Evolutionary conservation across 208 protist genomes (phyloP), one percentile per base, ranked within the genome.

Genomic region (Crithidia mellificae): DNA sequence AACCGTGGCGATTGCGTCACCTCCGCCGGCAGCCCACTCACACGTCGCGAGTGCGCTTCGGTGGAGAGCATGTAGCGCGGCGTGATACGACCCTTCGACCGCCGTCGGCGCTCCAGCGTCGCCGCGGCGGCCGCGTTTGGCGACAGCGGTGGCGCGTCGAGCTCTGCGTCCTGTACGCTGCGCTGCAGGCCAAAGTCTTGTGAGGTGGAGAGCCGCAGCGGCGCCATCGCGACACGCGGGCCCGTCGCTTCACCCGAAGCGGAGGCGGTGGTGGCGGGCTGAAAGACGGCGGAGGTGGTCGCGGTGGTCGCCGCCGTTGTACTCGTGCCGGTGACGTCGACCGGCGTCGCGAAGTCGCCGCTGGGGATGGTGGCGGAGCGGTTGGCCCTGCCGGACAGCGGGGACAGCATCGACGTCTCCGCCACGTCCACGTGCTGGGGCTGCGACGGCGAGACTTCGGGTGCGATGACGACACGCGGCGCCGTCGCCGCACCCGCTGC

Each of bases 1-100:
- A 63, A 2, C 14, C 27, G 49, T 15, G 63, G 39, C 25, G 62
- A 65, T 19, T n/a, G 46, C 27, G 47, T 50, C 36, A 30, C 24
- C 6, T 59, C 51, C 19, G 14, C n/a, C 14, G 36, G 30, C 14
- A 34, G 4, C 41, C 22, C 32, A 44, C 51, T 75, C 6, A 54
- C 47, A 34, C 80, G 70, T 9, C 55, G 72, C 12, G 52, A 34
- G 30, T 78, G 56, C 29, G 80, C 64, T 65, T 72, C 59, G 6
- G 80, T 85, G 2, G 72, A n/a, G 38, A 72, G 68, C 80, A 85
- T 85, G 54, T 74, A 85, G 20, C 76, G 70, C 17, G 72, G 80
- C 20, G 59, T 77, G 14, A 53, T 47, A 5, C 63, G 59, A 2
- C 22, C 50, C 6, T 62, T 70, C 20, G 30, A n/a, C 47, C 52